A percentile compares a stretch with the other conserved stretches of the same genome.
Evolutionary conservation across 306 rosid species (phyloP).

Genomic region (Acacia crassicarpa): DNA sequence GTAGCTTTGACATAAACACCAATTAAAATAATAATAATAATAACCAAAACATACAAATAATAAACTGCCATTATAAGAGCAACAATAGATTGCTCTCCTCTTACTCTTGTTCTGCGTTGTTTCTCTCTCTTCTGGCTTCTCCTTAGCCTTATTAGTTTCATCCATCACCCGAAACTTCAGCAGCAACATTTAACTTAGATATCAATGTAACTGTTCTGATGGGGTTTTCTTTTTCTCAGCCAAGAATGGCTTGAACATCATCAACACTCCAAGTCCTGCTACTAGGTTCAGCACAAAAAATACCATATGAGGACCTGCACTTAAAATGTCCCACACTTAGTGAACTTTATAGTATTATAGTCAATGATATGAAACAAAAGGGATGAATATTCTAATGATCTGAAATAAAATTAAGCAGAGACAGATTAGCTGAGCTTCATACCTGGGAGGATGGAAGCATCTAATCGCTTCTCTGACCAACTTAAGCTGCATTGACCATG

Average conservation of each 20-base stretch:
- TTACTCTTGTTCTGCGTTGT: background rate
- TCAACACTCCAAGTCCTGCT: constrained; percentile 36
- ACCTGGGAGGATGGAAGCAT: constrained; percentile 54
- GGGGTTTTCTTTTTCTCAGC: constrained; percentile 12
- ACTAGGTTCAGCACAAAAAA: constrained; percentile 39
- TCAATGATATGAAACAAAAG: background rate
- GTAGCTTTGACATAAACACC: background rate
- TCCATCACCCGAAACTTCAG: background rate
- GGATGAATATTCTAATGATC: background rate
- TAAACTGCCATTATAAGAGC: background rate
- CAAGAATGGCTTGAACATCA: constrained; percentile 54
- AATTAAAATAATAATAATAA: background rate
- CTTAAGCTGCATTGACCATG: constrained; percentile 37
- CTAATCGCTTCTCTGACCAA: constrained; percentile 48
- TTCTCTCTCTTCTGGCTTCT: background rate
- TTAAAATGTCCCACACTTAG: constrained; percentile 4
- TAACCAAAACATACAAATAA: background rate
- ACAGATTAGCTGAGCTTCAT: constrained; percentile 15
- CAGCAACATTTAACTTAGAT: background rate
- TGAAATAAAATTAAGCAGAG: background rate
- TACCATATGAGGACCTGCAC: constrained; percentile 42
- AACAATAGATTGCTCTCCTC: background rate
- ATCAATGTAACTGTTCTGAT: constrained; percentile 16
- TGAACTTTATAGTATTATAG: background rate
- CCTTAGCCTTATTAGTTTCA: background rate